These are phyloP conservation scores for Silene conica DNA, from an alignment of 148 eudicot species.

Conservation along the genomic window DNA sequence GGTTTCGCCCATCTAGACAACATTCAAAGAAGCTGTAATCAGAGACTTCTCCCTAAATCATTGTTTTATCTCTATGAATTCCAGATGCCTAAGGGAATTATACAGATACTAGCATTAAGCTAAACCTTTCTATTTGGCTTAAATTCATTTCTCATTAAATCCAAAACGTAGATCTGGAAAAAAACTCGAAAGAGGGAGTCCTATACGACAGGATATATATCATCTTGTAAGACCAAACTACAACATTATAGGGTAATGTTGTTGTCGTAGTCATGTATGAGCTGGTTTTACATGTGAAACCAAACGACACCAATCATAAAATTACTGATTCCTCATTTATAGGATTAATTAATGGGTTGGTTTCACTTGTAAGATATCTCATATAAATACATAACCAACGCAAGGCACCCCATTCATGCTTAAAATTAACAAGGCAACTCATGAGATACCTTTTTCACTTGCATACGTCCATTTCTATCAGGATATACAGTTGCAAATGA, in stretches of 20 bases:
- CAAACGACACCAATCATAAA: too few species aligned
- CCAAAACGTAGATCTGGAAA: too few species aligned
- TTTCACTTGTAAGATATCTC: too few species aligned
- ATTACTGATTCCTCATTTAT: too few species aligned
- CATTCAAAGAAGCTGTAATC: slow-evolving; percentile 13
- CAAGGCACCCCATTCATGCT: background rate
- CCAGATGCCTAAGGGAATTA: background rate
- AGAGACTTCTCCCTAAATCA: background rate
- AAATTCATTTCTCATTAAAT: too few species aligned
- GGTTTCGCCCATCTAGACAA: slow-evolving; percentile 41
- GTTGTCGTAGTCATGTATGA: too few species aligned
- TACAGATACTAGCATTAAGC: background rate
- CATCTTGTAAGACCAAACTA: too few species aligned
- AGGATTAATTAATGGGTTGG: too few species aligned
- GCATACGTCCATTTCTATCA: slow-evolving; percentile 43
- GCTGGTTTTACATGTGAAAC: too few species aligned
- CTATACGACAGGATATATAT: too few species aligned
- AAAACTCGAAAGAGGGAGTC: background rate
- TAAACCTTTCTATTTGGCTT: background rate
- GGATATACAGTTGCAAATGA: slow-evolving; percentile 54
- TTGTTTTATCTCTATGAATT: background rate
- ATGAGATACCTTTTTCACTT: slow-evolving; percentile 33
- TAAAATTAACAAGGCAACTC: background rate
- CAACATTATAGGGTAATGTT: too few species aligned
- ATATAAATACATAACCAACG: too few species aligned